Evolutionary conservation across 208 protist species (phyloP), one percentile per base, ranked within the genome.

Genomic region (Leishmania turanica): DNA sequence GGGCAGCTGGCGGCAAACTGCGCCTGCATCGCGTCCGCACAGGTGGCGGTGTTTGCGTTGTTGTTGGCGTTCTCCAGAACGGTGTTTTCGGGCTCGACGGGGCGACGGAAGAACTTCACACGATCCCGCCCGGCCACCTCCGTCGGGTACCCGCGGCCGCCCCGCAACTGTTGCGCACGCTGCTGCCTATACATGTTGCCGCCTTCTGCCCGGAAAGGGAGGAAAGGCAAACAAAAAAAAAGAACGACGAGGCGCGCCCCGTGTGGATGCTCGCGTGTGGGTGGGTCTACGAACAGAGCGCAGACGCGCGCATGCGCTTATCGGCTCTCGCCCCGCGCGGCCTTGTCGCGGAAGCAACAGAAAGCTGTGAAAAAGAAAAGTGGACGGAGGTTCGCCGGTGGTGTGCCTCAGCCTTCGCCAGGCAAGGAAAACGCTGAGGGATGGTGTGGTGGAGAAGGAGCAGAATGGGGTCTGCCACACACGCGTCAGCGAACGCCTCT

Each of bases 71-170:
- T 84, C 69, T 78, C 69, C 1, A 79, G 60, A 13, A 82, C 75
- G 19, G 74, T 84, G 60, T 86, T 85, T 49, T 85, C 78, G 7
- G 87, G 81, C 77, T 96, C 94, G 3, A 96, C 89, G 24, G 96
- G 94, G 3, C 92, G 90, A 1, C 92, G 90, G 75, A 98, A 98
- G 80, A 96, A 98, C 71, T 93, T 94, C 64, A 92, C 89, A 8
- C 94, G 94, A 69, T 98, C 96, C 8, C 96, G 87, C 49, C 96
- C 96, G 6, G 85, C 93, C 40, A 97, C 77, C 87, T 98, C 94
- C 37, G 93, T 93, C 19, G 83, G 72, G 83, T 89, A 96, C 56
- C 88, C 91, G 51, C 87, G 84, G 45, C 92, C 89, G 24, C 90
- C 87, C 5, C 83, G 79, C 56, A 95, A 86, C 24, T 80, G 80